phyloP scores from a whole-genome alignment of 768 basidiomycete species.

The Phallus indusiatus region DNA sequence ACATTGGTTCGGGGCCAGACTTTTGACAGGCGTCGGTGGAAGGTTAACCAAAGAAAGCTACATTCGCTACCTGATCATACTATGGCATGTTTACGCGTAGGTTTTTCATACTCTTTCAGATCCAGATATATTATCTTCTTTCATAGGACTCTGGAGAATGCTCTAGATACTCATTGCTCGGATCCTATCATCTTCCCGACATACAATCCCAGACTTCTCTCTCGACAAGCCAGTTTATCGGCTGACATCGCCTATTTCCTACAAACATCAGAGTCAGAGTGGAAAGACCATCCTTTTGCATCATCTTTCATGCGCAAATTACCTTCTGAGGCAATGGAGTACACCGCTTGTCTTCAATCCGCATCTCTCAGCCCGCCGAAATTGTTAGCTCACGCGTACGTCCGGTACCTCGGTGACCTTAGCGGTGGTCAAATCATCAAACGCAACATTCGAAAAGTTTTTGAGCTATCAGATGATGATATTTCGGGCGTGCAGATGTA shows the following conservation, averaged over 20 bases:
- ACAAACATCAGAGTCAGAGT: slow-evolving; percentile 40
- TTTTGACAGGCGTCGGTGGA: slow-evolving; percentile 50
- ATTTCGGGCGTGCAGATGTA: slow-evolving; percentile 56
- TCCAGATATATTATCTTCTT: neutral
- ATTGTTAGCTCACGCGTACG: slow-evolving; percentile 71
- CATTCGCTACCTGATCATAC: slow-evolving; percentile 59
- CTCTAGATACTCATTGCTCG: slow-evolving; percentile 47
- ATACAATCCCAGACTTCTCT: slow-evolving; percentile 61
- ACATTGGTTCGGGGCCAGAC: slow-evolving; percentile 45
- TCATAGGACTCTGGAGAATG: slow-evolving; percentile 46
- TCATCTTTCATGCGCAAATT: slow-evolving; percentile 31
- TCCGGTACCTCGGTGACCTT: slow-evolving; percentile 75
- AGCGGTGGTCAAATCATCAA: slow-evolving; percentile 70
- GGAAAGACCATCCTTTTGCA: slow-evolving; percentile 51
- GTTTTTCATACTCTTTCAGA: slow-evolving; percentile 20
- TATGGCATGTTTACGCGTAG: slow-evolving; percentile 74
- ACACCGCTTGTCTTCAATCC: slow-evolving; percentile 43
- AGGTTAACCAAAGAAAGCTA: slow-evolving; percentile 57
- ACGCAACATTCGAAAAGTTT: slow-evolving; percentile 52
- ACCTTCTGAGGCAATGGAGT: slow-evolving; percentile 41
- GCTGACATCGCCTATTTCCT: slow-evolving; percentile 60
- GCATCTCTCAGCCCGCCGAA: slow-evolving; percentile 41
- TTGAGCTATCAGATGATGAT: slow-evolving; percentile 41
- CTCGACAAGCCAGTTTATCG: slow-evolving; percentile 48
- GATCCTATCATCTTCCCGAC: slow-evolving; percentile 57